phyloP scores from a whole-genome alignment of 108 stramenopile species.

The Skeletonema costatum region DNA sequence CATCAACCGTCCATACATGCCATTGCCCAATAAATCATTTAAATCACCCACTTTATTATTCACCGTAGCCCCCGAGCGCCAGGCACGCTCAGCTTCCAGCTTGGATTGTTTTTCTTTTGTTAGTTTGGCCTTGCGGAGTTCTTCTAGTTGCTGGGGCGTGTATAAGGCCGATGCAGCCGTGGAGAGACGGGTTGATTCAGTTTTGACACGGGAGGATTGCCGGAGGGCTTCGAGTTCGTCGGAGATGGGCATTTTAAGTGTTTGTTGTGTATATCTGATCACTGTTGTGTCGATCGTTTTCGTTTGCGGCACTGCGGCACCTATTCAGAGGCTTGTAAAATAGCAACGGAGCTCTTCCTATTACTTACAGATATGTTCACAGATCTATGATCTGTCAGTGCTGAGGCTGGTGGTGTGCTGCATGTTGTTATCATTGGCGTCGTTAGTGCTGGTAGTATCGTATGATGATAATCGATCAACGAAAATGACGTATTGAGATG shows the following conservation, averaged over 20 bases:
- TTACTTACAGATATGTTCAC: too few species aligned
- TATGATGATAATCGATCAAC: too few species aligned
- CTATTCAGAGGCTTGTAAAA: too few species aligned
- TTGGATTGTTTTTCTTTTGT: conserved; percentile 18
- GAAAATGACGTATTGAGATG: too few species aligned
- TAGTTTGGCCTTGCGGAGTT: conserved; percentile 17
- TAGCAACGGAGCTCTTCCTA: too few species aligned
- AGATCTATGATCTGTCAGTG: too few species aligned
- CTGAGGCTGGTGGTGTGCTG: too few species aligned
- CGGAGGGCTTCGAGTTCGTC: conserved; percentile 54
- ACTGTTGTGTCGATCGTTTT: too few species aligned
- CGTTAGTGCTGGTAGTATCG: too few species aligned
- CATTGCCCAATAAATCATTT: conserved; percentile 4
- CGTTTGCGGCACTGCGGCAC: too few species aligned
- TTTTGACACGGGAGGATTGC: conserved; percentile 24
- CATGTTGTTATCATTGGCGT: too few species aligned
- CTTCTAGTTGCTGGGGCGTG: conserved; percentile 34
- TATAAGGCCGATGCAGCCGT: conserved; percentile 14
- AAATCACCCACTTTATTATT: conserved; percentile 9
- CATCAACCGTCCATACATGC: conserved; percentile 21
- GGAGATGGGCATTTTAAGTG: not conserved
- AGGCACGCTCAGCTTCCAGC: conserved; percentile 11
- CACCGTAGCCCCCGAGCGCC: conserved; percentile 2
- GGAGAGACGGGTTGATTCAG: conserved; percentile 12
- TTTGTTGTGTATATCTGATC: not conserved